phyloP scores from a whole-genome alignment of 331 rosid genomes.

The Prunus yedoensis region DNA sequence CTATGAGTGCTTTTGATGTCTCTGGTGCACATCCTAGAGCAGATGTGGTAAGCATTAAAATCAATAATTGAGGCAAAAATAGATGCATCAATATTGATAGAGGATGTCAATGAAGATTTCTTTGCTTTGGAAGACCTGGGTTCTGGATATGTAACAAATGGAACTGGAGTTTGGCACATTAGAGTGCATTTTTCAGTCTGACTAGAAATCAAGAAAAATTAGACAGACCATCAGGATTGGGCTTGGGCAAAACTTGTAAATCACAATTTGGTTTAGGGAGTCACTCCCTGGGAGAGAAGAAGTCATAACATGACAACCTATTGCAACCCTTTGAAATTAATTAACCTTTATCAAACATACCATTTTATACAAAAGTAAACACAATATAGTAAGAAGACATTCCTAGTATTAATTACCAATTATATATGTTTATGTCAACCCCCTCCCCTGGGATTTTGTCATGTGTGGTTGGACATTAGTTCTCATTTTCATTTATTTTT shows the following conservation, averaged over 20 bases:
- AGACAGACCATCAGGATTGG: neutral
- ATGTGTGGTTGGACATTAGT: neutral
- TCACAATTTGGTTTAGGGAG: neutral
- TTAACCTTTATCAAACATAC: neutral
- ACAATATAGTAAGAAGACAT: neutral
- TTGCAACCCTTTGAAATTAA: neutral
- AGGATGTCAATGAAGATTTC: neutral
- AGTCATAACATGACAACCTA: neutral
- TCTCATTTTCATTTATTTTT: neutral
- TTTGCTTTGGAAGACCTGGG: neutral
- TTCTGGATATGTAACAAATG: slow-evolving; percentile 5
- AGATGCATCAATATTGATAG: slow-evolving; percentile 6
- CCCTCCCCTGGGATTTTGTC: neutral
- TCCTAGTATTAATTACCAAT: neutral
- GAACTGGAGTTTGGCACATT: neutral
- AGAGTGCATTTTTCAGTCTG: neutral
- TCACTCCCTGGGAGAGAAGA: neutral
- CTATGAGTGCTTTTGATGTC: slow-evolving; percentile 79
- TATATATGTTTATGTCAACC: neutral
- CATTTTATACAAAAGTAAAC: too few species aligned
- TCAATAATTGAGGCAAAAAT: neutral
- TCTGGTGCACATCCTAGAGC: slow-evolving; percentile 45
- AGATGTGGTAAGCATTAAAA: slow-evolving; percentile 41
- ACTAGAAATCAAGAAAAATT: neutral
- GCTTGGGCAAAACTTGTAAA: neutral